Evolutionary conservation across 768 basidiomycete genomes (phyloP).

Genomic region (Tricholoma hemisulphureum): DNA sequence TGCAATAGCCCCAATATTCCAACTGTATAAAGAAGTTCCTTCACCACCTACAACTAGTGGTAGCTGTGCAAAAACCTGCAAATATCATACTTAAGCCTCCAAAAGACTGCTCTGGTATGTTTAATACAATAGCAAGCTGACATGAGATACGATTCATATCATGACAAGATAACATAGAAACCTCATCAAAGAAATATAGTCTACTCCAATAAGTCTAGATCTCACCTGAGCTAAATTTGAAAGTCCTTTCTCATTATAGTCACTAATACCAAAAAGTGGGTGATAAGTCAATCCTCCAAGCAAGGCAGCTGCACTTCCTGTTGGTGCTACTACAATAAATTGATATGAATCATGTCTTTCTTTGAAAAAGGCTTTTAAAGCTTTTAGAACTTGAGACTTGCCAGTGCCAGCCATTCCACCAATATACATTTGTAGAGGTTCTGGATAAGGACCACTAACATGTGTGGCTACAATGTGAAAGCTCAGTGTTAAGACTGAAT

Average conservation of each 20-base stretch:
- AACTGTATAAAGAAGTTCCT: not conserved
- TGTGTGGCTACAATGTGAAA: constrained; percentile 18
- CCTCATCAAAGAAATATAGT: constrained; percentile 32
- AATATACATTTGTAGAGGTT: constrained; percentile 15
- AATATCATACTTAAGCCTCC: constrained; percentile 29
- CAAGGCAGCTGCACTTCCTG: constrained; percentile 25
- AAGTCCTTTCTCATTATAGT: constrained; percentile 3
- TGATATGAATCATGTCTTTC: constrained; percentile 23
- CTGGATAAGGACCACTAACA: constrained; percentile 1
- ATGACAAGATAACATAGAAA: constrained; percentile 33
- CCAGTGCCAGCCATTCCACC: no score
- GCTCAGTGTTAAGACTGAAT: constrained; percentile 9
- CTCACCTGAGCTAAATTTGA: constrained; percentile 10
- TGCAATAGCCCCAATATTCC: not conserved
- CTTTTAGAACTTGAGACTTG: no score
- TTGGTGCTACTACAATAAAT: constrained; percentile 26
- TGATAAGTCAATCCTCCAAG: constrained; percentile 29
- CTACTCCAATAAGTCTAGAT: constrained; percentile 13
- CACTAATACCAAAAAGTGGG: constrained; percentile 10
- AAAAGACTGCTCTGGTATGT: constrained; percentile 22
- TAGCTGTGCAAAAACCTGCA: constrained; percentile 3
- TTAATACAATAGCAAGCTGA: constrained; percentile 20
- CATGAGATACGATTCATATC: constrained; percentile 31
- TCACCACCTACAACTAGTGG: constrained; percentile 2
- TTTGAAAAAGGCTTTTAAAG: constrained; percentile 24